These are phyloP conservation scores for Globisporangium lucens DNA, from an alignment of 352 stramenopile genomes.

Conservation along the genomic window DNA sequence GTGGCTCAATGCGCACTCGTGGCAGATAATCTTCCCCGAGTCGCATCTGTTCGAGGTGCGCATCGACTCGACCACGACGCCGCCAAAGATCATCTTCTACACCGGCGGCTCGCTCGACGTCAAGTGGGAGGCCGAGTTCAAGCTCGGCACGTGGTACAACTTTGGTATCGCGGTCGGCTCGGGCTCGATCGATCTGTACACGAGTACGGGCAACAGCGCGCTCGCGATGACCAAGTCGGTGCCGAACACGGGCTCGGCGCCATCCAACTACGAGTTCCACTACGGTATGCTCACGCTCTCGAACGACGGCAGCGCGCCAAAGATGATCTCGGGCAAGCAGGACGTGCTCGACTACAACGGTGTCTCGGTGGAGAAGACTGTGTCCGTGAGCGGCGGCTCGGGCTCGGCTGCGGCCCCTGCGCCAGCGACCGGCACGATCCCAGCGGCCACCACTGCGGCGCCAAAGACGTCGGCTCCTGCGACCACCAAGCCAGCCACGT, in stretches of 20 bases:
- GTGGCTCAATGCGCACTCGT: constrained; percentile 41
- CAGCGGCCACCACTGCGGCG: neutral
- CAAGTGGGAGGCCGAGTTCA: constrained; percentile 52
- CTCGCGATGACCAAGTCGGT: constrained; percentile 43
- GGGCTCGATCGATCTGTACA: constrained; percentile 47
- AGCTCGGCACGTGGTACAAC: constrained; percentile 61
- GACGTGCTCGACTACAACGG: constrained; percentile 68
- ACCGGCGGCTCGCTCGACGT: constrained; percentile 42
- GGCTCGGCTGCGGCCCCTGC: constrained; percentile 4
- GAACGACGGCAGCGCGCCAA: constrained; percentile 43
- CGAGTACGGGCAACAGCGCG: constrained; percentile 38
- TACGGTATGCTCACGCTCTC: constrained; percentile 67
- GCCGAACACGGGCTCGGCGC: constrained; percentile 20
- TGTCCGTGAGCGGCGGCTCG: neutral
- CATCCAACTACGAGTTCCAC: constrained; percentile 57
- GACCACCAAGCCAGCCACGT: neutral
- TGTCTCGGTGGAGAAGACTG: constrained; percentile 46
- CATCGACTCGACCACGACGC: constrained; percentile 47
- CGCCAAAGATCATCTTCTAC: constrained; percentile 54
- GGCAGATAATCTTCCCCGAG: constrained; percentile 62
- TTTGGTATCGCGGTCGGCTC: constrained; percentile 51
- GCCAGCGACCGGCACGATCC: neutral
- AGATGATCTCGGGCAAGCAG: constrained; percentile 42
- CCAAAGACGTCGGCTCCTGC: constrained; percentile 3
- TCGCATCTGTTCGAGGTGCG: constrained; percentile 61